Evolutionary conservation across 257 asterid species (phyloP), one percentile per base, ranked within the genome.

Genomic region (Solanum infundibuliforme): DNA sequence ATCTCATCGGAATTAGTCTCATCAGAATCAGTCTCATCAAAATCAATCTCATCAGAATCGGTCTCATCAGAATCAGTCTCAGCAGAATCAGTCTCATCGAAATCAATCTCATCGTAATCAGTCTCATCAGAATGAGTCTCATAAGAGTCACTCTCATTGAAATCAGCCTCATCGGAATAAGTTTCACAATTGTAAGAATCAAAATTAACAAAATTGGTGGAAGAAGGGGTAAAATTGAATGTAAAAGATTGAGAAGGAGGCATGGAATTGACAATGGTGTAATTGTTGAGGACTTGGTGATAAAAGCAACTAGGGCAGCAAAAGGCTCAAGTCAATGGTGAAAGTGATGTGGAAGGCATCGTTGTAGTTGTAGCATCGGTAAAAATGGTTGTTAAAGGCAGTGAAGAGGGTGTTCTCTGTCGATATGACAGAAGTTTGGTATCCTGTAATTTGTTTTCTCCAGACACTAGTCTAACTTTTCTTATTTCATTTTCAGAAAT

Each of bases 261-360:
- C 6, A 89, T 76, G 23, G 46, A 5, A 71, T 23, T 62, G n/a
- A 89, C 86, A n/a, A 89, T 68, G 43, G 92, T 87, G 88, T 92
- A 91, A 89, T 91, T 86, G 76, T 93, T 90, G 87, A 92, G 83
- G 89, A 91, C 92, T 90, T 91, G 92, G 87, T 92, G 92, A 73
- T 91, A 38, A 38, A 38, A 38, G 12, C 43, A 38, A 38, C 43
- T 38, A 38, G 43, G 43, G 43, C 11, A 38, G 3, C 12, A 0
- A 0, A 38, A 38, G 43, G 12, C 43, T 38, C 12, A 87, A 9
- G 48, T 12, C 62, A 6, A 12, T 5, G 62, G 90, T 14, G 83
- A 89, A 90, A 65, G 86, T 86, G 38, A 92, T 90, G 77, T 88
- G 90, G 88, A 92, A 92, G n/a, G 95, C 72, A 89, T 87, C 65